Evolutionary conservation across 108 stramenopile genomes (phyloP), one percentile per base, ranked within the genome.

Genomic region (Nannochloropsis salina): DNA sequence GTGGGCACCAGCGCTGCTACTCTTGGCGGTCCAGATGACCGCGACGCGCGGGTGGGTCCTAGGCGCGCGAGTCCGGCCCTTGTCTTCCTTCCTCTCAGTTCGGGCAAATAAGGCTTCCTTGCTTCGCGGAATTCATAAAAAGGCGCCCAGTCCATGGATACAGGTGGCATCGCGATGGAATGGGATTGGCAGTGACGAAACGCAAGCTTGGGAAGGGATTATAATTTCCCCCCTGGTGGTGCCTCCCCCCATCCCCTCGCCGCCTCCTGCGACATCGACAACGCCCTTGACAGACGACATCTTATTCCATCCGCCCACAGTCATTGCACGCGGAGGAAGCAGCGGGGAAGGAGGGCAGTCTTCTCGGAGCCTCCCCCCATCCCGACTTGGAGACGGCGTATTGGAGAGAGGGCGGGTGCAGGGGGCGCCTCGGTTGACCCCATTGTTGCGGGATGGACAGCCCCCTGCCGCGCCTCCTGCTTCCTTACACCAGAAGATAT

Each of bases 11-110:
- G 20, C n/a, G 15, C 61, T 74, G 20, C 1, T 74, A n/a, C 61
- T 74, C n/a, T 74, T 74, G 61, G 61, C n/a, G 61, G 61, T 74
- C n/a, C 61, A 74, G 20, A 74, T 74, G 61, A n/a, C 61, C n/a
- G 15, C 61, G 15, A 74, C 61, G 15, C 61, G 61, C 61, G 61
- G 61, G 20, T n/a, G 15, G 20, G 61, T 74, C 61, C 61, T 4
- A 74, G 61, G 61, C 8, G n/a, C 61, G n/a, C 61, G 61, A 15
- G n/a, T n/a, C 61, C 20, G 61, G 61, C 20, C 61, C 61, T 15
- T n/a, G n/a, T 74, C 61, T 6, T 74, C 61, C 61, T 74, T 74
- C n/a, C 4, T 74, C 31, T 31, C 31, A 31, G 31, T 31, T 31
- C 31, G 0, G 31, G 31, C 31, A 31, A 31, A 31, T 31, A 31